phyloP scores from a whole-genome alignment of 2,329 filamentous ascomycete genomes.

The Daldinia sp. region DNA sequence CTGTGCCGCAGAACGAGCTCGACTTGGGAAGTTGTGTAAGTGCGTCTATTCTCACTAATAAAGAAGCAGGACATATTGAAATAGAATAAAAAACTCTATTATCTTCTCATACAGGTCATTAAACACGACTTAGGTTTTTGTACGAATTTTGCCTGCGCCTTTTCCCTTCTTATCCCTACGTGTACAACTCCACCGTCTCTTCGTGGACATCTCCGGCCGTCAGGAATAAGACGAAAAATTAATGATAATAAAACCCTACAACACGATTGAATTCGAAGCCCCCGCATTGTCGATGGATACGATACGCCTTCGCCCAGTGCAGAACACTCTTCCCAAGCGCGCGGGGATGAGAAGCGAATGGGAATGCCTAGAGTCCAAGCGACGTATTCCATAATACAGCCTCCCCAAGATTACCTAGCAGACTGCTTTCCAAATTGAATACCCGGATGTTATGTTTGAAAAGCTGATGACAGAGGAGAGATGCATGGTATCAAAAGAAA shows the following conservation, averaged over 20 bases:
- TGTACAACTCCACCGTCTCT: slow-evolving; percentile 26
- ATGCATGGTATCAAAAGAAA: slow-evolving; percentile 42
- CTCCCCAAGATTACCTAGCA: slow-evolving; percentile 1
- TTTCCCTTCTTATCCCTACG: slow-evolving; percentile 26
- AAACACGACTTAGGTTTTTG: slow-evolving; percentile 20
- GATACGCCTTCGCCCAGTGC: slow-evolving; percentile 3
- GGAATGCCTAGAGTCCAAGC: slow-evolving; percentile 22
- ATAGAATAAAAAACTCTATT: slow-evolving; percentile 37
- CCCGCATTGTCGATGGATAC: slow-evolving; percentile 20
- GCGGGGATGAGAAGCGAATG: slow-evolving; percentile 31
- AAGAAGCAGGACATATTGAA: background rate
- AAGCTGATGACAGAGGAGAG: slow-evolving; percentile 28
- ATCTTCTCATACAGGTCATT: slow-evolving; percentile 44
- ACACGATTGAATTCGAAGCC: slow-evolving; percentile 24
- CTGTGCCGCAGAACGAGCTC: background rate
- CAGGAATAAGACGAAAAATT: slow-evolving; percentile 3
- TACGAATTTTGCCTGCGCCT: slow-evolving; percentile 16
- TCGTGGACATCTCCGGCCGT: slow-evolving; percentile 10
- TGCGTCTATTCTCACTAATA: background rate
- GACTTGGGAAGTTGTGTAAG: background rate
- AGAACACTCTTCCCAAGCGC: slow-evolving; percentile 10
- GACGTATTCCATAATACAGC: slow-evolving; percentile 15
- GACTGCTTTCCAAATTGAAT: slow-evolving; percentile 17
- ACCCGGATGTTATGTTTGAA: slow-evolving; percentile 13
- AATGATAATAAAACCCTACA: slow-evolving; percentile 10